Conservation (phyloP, 768 basidiomycete species). For the Amanita subjunquillea region DNA sequence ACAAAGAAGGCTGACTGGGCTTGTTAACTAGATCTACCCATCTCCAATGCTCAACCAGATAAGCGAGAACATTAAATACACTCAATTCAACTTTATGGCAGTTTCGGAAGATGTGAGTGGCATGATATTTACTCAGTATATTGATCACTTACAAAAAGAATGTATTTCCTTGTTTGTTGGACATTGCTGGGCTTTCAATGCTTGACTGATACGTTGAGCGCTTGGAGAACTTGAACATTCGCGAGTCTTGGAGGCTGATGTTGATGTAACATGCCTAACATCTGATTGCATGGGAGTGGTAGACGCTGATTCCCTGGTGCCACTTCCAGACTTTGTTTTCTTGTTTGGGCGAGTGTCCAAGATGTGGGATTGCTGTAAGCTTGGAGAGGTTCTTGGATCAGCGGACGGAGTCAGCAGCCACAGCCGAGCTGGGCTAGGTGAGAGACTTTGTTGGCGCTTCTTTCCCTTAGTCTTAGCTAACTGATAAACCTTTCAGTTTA, state of each 20-base stretch:
- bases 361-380: neutral
- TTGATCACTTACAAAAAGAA: neutral
- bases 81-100: neutral
- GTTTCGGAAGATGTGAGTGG: too few relatives aligned
- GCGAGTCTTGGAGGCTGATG: too few relatives aligned
- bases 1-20: neutral
- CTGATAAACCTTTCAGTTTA: neutral
- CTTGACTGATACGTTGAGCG: neutral
- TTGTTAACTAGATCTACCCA: neutral
- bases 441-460: neutral
- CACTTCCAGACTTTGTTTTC: too few relatives aligned
- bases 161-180: constrained; percentile 1
- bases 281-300: too few relatives aligned
- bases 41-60: neutral
- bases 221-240: too few relatives aligned
- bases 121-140: neutral
- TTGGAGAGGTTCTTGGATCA: neutral
- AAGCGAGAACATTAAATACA: neutral
- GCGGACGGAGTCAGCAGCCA: neutral
- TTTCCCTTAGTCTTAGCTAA: neutral
- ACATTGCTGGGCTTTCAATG: neutral
- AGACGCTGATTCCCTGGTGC: too few relatives aligned
- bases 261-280: neutral
- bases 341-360: too few relatives aligned
- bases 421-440: neutral